These are phyloP conservation scores for Earliella scabrosa DNA, from an alignment of 1,284 basidiomycete species.

Conservation along the genomic window DNA sequence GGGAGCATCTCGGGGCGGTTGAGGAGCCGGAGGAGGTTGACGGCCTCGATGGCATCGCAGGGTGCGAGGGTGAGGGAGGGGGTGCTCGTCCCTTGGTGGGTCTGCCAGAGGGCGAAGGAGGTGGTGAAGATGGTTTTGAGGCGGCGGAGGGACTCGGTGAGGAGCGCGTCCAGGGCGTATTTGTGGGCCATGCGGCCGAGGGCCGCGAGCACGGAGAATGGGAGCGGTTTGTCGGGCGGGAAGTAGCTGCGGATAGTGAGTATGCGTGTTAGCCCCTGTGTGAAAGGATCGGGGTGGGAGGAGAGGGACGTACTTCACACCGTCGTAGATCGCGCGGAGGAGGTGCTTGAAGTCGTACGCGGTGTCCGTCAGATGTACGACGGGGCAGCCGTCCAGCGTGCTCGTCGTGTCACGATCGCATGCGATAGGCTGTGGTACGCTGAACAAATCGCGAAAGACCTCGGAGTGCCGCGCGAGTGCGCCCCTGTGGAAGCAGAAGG, in stretches of 20 bases:
- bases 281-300: not conserved
- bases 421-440: not conserved
- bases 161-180: not conserved
- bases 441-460: conserved; percentile 8
- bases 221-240: not conserved
- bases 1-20: not conserved
- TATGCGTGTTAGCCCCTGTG: not conserved
- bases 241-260: not conserved
- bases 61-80: not conserved
- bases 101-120: not conserved
- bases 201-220: not conserved
- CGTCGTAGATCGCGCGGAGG: conserved; percentile 1
- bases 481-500: conserved; percentile 10
- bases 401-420: not conserved
- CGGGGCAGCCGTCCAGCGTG: conserved; percentile 6
- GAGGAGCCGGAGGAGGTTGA: not conserved
- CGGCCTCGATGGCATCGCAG: not conserved
- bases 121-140: not conserved
- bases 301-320: not conserved
- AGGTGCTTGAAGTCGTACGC: conserved; percentile 2
- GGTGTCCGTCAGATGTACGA: conserved; percentile 3
- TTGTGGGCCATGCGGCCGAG: conserved; percentile 1
- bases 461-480: conserved; percentile 4
- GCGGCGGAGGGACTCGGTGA: not conserved
- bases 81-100: not conserved